These are phyloP conservation scores for Tarenaya hassleriana DNA, from an alignment of 345 rosid species.

Conservation along the genomic window DNA sequence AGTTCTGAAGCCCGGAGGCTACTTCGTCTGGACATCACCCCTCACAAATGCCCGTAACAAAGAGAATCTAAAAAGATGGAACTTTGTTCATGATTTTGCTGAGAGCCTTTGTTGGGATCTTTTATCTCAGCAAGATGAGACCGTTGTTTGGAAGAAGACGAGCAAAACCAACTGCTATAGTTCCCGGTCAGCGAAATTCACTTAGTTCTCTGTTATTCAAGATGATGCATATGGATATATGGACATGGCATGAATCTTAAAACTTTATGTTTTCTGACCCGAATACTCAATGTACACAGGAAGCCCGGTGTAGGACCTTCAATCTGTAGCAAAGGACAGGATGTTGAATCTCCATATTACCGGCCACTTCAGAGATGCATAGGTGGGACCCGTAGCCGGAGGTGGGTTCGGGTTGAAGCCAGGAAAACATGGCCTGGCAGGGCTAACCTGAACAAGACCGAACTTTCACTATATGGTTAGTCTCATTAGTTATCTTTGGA, in stretches of 20 bases:
- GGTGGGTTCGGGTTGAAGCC: conserved; percentile 86
- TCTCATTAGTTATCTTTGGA: conserved; percentile 9
- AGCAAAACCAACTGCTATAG: conserved; percentile 60
- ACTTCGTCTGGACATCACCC: conserved; percentile 98
- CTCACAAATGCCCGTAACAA: conserved; percentile 73
- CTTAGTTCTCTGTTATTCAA: not conserved
- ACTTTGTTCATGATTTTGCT: conserved; percentile 56
- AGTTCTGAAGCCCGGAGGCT: conserved; percentile 94
- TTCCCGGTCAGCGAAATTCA: conserved; percentile 51
- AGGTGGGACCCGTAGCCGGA: conserved; percentile 67
- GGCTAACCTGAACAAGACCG: conserved; percentile 60
- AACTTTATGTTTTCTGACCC: not conserved
- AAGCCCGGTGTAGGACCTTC: conserved; percentile 72
- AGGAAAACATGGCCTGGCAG: conserved; percentile 84
- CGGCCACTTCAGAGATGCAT: conserved; percentile 80
- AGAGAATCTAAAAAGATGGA: conserved; percentile 64
- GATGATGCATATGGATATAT: conserved; percentile 21
- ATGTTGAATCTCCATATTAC: conserved; percentile 86
- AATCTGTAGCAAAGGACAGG: conserved; percentile 66
- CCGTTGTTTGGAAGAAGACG: conserved; percentile 94
- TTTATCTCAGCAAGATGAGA: conserved; percentile 87
- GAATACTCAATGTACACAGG: conserved; percentile 37
- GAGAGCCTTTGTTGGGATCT: conserved; percentile 87
- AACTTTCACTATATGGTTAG: conserved; percentile 77
- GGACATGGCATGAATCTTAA: conserved; percentile 17